Conservation (phyloP, 257 asterid species). For the Petrea volubilis region DNA sequence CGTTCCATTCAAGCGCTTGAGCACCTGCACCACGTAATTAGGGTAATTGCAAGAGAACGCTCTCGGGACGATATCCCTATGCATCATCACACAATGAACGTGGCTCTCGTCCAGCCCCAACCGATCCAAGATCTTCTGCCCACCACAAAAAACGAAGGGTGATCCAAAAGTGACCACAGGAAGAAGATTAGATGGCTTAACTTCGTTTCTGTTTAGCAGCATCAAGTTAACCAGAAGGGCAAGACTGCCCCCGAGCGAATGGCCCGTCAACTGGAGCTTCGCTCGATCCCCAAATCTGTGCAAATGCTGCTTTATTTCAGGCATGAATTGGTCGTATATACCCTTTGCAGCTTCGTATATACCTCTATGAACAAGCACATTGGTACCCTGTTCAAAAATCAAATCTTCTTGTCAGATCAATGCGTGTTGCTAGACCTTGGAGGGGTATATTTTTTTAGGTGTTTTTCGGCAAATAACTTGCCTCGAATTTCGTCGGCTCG, state of each 20-base stretch:
- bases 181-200: slow-evolving; percentile 52
- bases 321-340: slow-evolving; percentile 79
- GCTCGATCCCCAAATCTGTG: slow-evolving; percentile 62
- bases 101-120: slow-evolving; percentile 72
- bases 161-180: slow-evolving; percentile 93
- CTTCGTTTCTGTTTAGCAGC: slow-evolving; percentile 63
- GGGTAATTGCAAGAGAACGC: slow-evolving; percentile 93
- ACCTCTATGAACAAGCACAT: slow-evolving; percentile 84
- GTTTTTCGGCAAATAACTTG: slow-evolving; percentile 16
- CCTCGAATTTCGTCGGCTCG: slow-evolving; percentile 87
- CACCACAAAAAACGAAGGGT: slow-evolving; percentile 84
- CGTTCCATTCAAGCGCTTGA: slow-evolving; percentile 63
- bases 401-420: not conserved
- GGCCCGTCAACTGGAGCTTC: slow-evolving; percentile 83
- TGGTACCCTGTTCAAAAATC: slow-evolving; percentile 50
- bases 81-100: slow-evolving; percentile 82
- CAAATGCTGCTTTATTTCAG: slow-evolving; percentile 63
- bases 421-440: not conserved
- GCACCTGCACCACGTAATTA: slow-evolving; percentile 62
- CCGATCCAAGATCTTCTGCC: slow-evolving; percentile 58
- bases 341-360: slow-evolving; percentile 97
- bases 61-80: slow-evolving; percentile 88
- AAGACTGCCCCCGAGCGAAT: slow-evolving; percentile 95
- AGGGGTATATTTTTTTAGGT: not conserved
- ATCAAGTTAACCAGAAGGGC: slow-evolving; percentile 79